Evolutionary conservation across 1,284 basidiomycete species (phyloP).

Genomic region (Mycosarcoma maydis): DNA sequence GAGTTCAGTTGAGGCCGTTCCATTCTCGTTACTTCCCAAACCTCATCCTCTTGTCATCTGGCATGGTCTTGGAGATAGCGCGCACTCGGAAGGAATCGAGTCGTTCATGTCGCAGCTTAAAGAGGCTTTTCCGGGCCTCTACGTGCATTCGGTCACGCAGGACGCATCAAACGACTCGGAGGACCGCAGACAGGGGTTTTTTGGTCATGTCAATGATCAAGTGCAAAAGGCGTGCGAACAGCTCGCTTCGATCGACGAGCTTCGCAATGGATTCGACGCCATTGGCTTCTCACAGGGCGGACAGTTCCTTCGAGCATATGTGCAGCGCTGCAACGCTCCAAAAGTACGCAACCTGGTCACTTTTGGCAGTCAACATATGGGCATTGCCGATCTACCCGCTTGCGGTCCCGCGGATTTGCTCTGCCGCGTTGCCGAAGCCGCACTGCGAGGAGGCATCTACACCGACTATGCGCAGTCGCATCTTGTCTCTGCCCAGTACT

Average conservation of each 20-base stretch:
- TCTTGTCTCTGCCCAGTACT: slow-evolving; percentile 85
- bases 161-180: slow-evolving; percentile 76
- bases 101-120: slow-evolving; percentile 77
- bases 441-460: slow-evolving; percentile 80
- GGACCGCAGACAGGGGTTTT: slow-evolving; percentile 80
- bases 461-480: slow-evolving; percentile 68
- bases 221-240: slow-evolving; percentile 76
- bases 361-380: slow-evolving; percentile 69
- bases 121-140: slow-evolving; percentile 81
- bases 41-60: slow-evolving; percentile 78
- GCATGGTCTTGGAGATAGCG: slow-evolving; percentile 86
- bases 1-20: slow-evolving; percentile 6
- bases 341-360: slow-evolving; percentile 77
- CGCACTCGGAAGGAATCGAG: slow-evolving; percentile 70
- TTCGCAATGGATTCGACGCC: slow-evolving; percentile 72
- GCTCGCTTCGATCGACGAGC: slow-evolving; percentile 76
- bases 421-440: slow-evolving; percentile 74
- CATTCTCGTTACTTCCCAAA: slow-evolving; percentile 34
- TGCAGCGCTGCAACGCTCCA: slow-evolving; percentile 78
- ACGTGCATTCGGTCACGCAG: slow-evolving; percentile 77
- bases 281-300: slow-evolving; percentile 70
- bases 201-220: slow-evolving; percentile 81
- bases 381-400: slow-evolving; percentile 80
- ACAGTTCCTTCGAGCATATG: slow-evolving; percentile 88
- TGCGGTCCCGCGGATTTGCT: slow-evolving; percentile 75